Percentiles rank a stretch among this genome's conserved stretches.
These are phyloP conservation scores for Tulasnella sp. DNA, from an alignment of 768 basidiomycete species.

Conservation along the genomic window DNA sequence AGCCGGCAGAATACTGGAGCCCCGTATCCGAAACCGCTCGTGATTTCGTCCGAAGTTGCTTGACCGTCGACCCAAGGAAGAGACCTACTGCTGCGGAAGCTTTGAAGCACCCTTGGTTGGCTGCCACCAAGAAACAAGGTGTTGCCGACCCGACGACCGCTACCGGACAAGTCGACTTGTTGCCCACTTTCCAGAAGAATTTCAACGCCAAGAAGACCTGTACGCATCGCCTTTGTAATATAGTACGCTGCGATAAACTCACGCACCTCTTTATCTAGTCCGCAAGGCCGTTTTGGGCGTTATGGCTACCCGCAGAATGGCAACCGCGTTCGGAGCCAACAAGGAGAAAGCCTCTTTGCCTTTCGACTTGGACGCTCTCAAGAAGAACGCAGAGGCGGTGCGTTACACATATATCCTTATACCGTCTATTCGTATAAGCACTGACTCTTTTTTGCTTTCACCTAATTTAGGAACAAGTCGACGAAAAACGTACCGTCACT, in stretches of 20 bases:
- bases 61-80: slow-evolving; percentile 71
- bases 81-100: slow-evolving; percentile 74
- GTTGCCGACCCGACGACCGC: slow-evolving; percentile 53
- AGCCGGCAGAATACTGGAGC: slow-evolving; percentile 78
- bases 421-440: background rate
- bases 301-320: slow-evolving; percentile 77
- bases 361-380: slow-evolving; percentile 53
- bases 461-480: slow-evolving; percentile 21
- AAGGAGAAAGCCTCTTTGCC: slow-evolving; percentile 39
- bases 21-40: slow-evolving; percentile 78
- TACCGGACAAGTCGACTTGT: slow-evolving; percentile 59
- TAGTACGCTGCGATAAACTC: background rate
- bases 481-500: slow-evolving; percentile 21
- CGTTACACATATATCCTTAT: slow-evolving; percentile 16
- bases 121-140: slow-evolving; percentile 58
- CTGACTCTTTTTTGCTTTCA: background rate
- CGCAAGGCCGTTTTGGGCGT: slow-evolving; percentile 80
- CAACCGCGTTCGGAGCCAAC: slow-evolving; percentile 38
- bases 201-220: slow-evolving; percentile 86
- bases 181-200: slow-evolving; percentile 82
- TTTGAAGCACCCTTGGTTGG: slow-evolving; percentile 74
- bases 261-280: slow-evolving; percentile 42
- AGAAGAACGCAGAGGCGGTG: slow-evolving; percentile 72
- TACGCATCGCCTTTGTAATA: slow-evolving; percentile 36
- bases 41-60: slow-evolving; percentile 70